These are phyloP conservation scores for Saturnispora besseyi DNA, from an alignment of 805 yeast species.

Conservation along the genomic window DNA sequence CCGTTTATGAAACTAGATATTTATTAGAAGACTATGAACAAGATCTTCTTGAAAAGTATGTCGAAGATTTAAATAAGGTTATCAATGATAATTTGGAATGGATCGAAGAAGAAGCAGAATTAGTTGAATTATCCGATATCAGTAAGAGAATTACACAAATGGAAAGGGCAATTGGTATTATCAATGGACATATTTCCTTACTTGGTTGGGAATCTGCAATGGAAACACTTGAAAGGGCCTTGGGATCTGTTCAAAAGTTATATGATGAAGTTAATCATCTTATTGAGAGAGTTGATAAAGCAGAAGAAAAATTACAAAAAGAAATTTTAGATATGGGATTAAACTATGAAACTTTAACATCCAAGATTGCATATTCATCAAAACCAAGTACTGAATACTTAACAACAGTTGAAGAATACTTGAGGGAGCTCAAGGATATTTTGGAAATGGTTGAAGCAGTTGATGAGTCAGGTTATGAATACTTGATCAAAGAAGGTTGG, in stretches of 20 bases:
- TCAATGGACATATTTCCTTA: constrained; percentile 3
- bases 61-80: constrained; percentile 29
- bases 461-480: constrained; percentile 20
- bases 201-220: constrained; percentile 28
- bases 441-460: constrained; percentile 21
- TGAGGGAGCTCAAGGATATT: constrained; percentile 19
- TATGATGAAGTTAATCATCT: constrained; percentile 1
- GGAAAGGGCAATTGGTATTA: not conserved
- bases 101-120: constrained; percentile 66
- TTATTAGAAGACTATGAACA: constrained; percentile 57
- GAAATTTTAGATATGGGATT: constrained; percentile 2
- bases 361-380: not conserved
- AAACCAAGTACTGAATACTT: not conserved
- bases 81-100: constrained; percentile 56
- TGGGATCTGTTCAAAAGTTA: constrained; percentile 20
- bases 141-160: constrained; percentile 27
- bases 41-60: constrained; percentile 28
- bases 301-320: constrained; percentile 29
- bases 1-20: constrained; percentile 41
- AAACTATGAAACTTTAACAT: not conserved
- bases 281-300: constrained; percentile 17
- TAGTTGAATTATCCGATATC: constrained; percentile 34
- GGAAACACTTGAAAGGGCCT: constrained; percentile 33
- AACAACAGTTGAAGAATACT: not conserved
- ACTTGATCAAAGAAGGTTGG: constrained; percentile 14